Conservation (phyloP, 257 asterid genomes). For the Capsicum baccatum region DNA sequence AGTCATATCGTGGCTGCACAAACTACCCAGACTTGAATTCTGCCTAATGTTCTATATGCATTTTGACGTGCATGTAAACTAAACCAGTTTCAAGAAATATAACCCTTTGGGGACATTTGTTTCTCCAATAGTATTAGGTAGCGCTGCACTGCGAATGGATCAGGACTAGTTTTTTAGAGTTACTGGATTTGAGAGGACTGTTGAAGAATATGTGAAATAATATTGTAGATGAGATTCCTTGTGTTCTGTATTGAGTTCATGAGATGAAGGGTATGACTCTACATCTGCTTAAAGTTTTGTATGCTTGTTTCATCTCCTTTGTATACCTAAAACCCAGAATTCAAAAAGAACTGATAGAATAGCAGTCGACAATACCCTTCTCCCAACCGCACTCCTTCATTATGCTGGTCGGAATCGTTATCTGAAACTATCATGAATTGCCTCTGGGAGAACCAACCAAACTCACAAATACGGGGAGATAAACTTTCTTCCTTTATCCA, state of each 20-base stretch:
- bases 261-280: conserved; percentile 20
- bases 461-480: neutral
- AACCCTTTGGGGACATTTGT: neutral
- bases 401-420: neutral
- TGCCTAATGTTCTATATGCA: neutral
- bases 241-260: conserved; percentile 7
- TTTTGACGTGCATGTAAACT: neutral
- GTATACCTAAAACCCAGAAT: neutral
- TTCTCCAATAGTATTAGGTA: neutral
- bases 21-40: conserved; percentile 1
- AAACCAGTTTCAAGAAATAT: conserved; percentile 21
- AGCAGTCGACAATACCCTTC: neutral
- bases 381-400: conserved; percentile 21
- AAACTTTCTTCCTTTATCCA: conserved; percentile 14
- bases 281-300: neutral
- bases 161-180: neutral
- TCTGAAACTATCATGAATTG: conserved; percentile 15
- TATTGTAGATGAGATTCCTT: conserved; percentile 4
- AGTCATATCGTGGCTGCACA: neutral
- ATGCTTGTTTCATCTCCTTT: conserved; percentile 4
- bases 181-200: neutral
- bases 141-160: neutral
- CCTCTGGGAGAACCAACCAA: neutral
- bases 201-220: conserved; percentile 16
- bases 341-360: neutral